Percentiles rank a stretch among this genome's conserved stretches.
Evolutionary conservation across 2,329 filamentous ascomycete genomes (phyloP).

Genomic region (Diaporthe eres): DNA sequence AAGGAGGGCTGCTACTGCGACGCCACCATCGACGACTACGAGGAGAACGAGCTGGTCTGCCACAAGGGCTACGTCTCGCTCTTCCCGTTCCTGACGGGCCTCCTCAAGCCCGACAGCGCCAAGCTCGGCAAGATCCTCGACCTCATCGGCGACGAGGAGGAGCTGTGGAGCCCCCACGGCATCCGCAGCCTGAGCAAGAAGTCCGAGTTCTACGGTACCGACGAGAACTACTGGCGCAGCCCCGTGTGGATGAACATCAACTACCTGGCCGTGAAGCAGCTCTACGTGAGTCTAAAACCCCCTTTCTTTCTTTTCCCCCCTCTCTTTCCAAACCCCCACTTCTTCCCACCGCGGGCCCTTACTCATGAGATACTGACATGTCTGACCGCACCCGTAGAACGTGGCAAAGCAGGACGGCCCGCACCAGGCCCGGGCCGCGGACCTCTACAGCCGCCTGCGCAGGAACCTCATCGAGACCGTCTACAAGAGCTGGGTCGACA

Average conservation of each 20-base stretch:
- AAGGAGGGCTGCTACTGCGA: conserved; percentile 90
- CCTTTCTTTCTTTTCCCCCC: neutral
- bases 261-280: conserved; percentile 84
- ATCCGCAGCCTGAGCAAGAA: conserved; percentile 89
- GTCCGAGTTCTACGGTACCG: conserved; percentile 87
- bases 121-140: conserved; percentile 82
- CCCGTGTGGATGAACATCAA: conserved; percentile 98
- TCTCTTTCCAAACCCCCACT: neutral
- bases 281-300: conserved; percentile 73
- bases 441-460: conserved; percentile 82
- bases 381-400: conserved; percentile 60
- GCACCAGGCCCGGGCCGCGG: conserved; percentile 75
- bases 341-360: neutral
- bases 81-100: conserved; percentile 90
- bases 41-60: conserved; percentile 90
- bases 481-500: conserved; percentile 88
- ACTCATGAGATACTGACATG: neutral
- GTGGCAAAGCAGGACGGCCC: conserved; percentile 77
- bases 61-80: conserved; percentile 97
- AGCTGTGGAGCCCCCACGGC: conserved; percentile 93
- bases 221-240: conserved; percentile 97
- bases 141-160: conserved; percentile 82
- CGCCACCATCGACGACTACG: conserved; percentile 93
- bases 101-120: conserved; percentile 80
- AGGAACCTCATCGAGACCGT: conserved; percentile 91